Evolutionary conservation across 441 rosid genomes (phyloP).

Genomic region (Erodium texanum): DNA sequence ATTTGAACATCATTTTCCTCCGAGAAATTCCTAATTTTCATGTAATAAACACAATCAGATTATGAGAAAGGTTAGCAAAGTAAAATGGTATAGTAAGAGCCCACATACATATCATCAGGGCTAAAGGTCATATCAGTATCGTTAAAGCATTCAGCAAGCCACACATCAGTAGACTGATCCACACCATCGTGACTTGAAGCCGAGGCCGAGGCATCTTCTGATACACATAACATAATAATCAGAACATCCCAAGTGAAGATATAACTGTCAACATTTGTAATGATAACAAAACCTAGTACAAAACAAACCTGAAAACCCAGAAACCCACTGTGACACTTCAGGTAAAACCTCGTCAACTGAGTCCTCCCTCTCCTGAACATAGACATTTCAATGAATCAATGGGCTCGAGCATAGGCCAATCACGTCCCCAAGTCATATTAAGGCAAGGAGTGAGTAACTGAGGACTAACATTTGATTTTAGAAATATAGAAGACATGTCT

Average conservation of each 20-base stretch:
- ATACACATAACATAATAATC: constrained; percentile 15
- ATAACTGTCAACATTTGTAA: background rate
- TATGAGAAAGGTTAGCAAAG: constrained; percentile 8
- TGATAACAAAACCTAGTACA: constrained; percentile 11
- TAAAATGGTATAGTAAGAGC: constrained; percentile 15
- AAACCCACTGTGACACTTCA: constrained; percentile 40
- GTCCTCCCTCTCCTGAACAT: constrained; percentile 52
- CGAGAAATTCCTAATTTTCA: constrained; percentile 40
- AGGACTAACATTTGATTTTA: constrained; percentile 1
- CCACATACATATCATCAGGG: constrained; percentile 49
- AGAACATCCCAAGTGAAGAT: constrained; percentile 11
- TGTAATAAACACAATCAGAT: constrained; percentile 18
- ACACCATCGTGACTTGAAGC: constrained; percentile 37
- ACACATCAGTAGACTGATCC: constrained; percentile 57
- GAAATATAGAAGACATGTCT: constrained; percentile 1
- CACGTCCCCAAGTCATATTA: background rate
- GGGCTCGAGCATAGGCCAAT: too few species aligned
- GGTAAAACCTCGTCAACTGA: constrained; percentile 45
- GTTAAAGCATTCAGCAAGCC: constrained; percentile 71
- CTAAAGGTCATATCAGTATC: constrained; percentile 39
- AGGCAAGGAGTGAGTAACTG: background rate
- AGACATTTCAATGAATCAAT: too few species aligned
- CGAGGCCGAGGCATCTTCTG: constrained; percentile 30
- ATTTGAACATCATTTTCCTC: constrained; percentile 52
- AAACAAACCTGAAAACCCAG: constrained; percentile 57